Percentiles rank a stretch among this genome's conserved stretches.
These are phyloP conservation scores for Chlamydomonas sp. DNA, from an alignment of 139 green algal genomes.

Conservation along the genomic window DNA sequence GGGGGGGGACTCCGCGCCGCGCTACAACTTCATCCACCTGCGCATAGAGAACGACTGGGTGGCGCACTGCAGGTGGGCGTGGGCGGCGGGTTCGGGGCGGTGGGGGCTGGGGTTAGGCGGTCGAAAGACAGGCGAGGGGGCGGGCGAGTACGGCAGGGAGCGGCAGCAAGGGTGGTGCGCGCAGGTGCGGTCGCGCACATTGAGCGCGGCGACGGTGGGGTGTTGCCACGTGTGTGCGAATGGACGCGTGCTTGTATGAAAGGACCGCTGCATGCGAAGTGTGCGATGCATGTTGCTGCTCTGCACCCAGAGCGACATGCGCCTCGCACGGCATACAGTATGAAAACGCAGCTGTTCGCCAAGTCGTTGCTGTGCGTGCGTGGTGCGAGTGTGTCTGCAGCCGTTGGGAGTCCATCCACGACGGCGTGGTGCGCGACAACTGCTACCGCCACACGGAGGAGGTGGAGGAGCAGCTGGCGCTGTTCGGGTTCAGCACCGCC, in stretches of 20 bases:
- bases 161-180: too few species aligned
- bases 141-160: too few species aligned
- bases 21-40: conserved; percentile 56
- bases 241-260: too few species aligned
- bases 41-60: conserved; percentile 51
- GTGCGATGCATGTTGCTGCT: background rate
- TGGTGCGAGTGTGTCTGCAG: background rate
- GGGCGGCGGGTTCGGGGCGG: too few species aligned
- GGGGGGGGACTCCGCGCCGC: background rate
- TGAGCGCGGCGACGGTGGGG: too few species aligned
- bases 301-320: background rate
- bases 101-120: background rate
- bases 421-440: conserved; percentile 51
- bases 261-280: background rate
- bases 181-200: too few species aligned
- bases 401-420: background rate
- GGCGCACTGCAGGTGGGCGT: conserved; percentile 40
- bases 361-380: background rate
- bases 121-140: background rate
- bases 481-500: background rate
- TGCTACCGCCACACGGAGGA: conserved; percentile 56
- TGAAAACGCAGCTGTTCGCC: too few species aligned
- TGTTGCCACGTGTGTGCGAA: too few species aligned
- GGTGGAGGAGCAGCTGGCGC: background rate
- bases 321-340: too few species aligned